A percentile compares a stretch with the other conserved stretches of the same genome.
phyloP scores from a whole-genome alignment of 352 stramenopile species.

The Phytophthora cryptogea region DNA sequence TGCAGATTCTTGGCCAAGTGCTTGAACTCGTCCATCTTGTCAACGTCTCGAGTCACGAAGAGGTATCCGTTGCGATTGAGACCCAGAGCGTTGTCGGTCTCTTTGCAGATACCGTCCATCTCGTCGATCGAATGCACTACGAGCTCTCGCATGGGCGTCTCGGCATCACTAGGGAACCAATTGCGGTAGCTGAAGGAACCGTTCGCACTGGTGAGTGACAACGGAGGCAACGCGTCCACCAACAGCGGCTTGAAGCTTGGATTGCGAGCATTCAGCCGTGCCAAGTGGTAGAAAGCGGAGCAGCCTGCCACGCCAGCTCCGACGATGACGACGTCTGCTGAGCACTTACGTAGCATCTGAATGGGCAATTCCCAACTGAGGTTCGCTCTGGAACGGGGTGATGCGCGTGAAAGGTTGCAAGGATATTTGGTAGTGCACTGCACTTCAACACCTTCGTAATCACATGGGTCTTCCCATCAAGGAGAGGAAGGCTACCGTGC shows the following conservation, averaged over 20 bases:
- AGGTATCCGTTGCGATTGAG: constrained; percentile 84
- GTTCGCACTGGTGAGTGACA: constrained; percentile 80
- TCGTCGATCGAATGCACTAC: constrained; percentile 79
- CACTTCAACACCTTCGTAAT: constrained; percentile 30
- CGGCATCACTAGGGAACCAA: constrained; percentile 76
- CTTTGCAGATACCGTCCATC: constrained; percentile 66
- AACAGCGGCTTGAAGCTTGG: constrained; percentile 71
- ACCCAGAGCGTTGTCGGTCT: constrained; percentile 66
- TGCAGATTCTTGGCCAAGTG: constrained; percentile 49
- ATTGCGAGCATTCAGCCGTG: constrained; percentile 66
- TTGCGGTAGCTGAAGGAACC: constrained; percentile 86
- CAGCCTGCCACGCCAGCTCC: constrained; percentile 74
- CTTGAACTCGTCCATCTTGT: constrained; percentile 60
- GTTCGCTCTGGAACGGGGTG: background rate
- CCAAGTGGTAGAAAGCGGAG: constrained; percentile 80
- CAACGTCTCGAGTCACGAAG: constrained; percentile 61
- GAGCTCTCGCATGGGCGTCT: constrained; percentile 67
- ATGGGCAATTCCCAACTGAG: constrained; percentile 25
- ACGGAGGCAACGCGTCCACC: constrained; percentile 62
- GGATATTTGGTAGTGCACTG: constrained; percentile 16
- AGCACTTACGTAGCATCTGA: constrained; percentile 48
- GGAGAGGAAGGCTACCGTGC: background rate
- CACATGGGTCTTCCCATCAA: constrained; percentile 18
- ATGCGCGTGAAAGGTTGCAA: constrained; percentile 30
- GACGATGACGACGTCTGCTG: constrained; percentile 73